phyloP scores from a whole-genome alignment of 2,329 filamentous ascomycete species.

The Ascochyta viciae-villosae region DNA sequence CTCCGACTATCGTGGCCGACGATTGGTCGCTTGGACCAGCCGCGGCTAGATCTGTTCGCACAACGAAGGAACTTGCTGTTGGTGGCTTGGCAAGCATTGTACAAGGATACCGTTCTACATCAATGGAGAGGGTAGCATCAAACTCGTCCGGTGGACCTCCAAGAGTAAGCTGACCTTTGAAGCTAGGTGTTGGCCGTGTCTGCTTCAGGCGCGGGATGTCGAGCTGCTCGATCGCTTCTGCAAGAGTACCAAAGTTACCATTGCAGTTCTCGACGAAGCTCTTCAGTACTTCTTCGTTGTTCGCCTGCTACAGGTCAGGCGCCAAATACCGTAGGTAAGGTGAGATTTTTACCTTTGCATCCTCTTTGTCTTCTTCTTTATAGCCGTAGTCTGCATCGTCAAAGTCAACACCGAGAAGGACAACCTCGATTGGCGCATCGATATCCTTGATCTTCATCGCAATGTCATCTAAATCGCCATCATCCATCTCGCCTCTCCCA shows the following conservation, averaged over 20 bases:
- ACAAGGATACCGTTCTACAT: constrained; percentile 89
- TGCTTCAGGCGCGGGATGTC: constrained; percentile 78
- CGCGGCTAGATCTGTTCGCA: constrained; percentile 54
- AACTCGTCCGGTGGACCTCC: constrained; percentile 74
- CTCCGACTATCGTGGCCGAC: constrained; percentile 56
- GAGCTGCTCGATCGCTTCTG: constrained; percentile 82
- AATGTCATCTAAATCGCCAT: constrained; percentile 74
- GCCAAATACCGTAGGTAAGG: neutral
- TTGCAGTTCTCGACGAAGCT: constrained; percentile 70
- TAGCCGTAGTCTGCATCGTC: constrained; percentile 88
- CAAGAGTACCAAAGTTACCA: constrained; percentile 82
- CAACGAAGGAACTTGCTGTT: constrained; percentile 78
- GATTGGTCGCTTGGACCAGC: constrained; percentile 62
- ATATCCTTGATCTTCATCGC: constrained; percentile 75
- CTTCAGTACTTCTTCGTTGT: constrained; percentile 75
- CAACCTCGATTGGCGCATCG: constrained; percentile 71
- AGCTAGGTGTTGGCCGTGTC: constrained; percentile 77
- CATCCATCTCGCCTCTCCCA: constrained; percentile 75
- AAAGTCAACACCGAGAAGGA: constrained; percentile 88
- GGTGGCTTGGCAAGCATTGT: constrained; percentile 78
- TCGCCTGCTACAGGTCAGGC: constrained; percentile 53
- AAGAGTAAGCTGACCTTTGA: constrained; percentile 79
- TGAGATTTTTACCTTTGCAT: constrained; percentile 64
- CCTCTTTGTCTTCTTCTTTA: constrained; percentile 86
- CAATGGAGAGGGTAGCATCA: constrained; percentile 77